Evolutionary conservation across 495 filamentous ascomycete species (phyloP).

Genomic region (Aspergillus sclerotiicarbonarius): DNA sequence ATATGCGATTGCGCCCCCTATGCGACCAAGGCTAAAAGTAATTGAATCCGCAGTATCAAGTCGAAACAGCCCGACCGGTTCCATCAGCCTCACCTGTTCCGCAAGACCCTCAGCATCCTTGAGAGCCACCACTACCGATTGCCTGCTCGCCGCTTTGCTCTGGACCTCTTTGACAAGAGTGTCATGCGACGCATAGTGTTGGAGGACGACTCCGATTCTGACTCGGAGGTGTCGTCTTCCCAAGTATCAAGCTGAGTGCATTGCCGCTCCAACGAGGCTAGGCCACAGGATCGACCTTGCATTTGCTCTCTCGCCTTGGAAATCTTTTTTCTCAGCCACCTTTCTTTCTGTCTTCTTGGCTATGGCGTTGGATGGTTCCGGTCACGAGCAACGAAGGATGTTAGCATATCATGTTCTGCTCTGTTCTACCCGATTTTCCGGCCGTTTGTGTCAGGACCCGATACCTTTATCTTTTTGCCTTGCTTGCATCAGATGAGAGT

Average conservation of each 20-base stretch:
- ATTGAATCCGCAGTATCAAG: slow-evolving; percentile 53
- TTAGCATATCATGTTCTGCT: slow-evolving; percentile 15
- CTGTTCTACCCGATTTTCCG: slow-evolving; percentile 5
- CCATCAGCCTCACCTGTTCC: slow-evolving; percentile 71
- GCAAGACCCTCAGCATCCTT: slow-evolving; percentile 77
- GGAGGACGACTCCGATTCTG: slow-evolving; percentile 57
- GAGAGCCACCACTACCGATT: slow-evolving; percentile 89
- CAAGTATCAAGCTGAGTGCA: slow-evolving; percentile 19
- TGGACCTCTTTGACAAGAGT: slow-evolving; percentile 89
- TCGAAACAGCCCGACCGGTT: slow-evolving; percentile 67
- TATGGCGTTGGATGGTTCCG: slow-evolving; percentile 14
- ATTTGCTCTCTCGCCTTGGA: background rate
- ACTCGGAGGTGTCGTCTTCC: slow-evolving; percentile 35
- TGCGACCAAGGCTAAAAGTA: slow-evolving; percentile 13
- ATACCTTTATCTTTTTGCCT: background rate
- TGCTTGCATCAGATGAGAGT: background rate
- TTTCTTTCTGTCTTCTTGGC: slow-evolving; percentile 6
- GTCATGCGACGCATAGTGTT: slow-evolving; percentile 80
- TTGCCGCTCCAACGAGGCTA: background rate
- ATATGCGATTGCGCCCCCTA: background rate
- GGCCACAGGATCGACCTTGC: background rate
- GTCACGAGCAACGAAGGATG: slow-evolving; percentile 23
- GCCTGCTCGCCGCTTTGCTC: slow-evolving; percentile 77
- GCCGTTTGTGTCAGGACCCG: background rate
- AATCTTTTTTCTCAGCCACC: background rate